Evolutionary conservation across 2,329 filamentous ascomycete genomes (phyloP).

Genomic region (Gaeumannomyces tritici): DNA sequence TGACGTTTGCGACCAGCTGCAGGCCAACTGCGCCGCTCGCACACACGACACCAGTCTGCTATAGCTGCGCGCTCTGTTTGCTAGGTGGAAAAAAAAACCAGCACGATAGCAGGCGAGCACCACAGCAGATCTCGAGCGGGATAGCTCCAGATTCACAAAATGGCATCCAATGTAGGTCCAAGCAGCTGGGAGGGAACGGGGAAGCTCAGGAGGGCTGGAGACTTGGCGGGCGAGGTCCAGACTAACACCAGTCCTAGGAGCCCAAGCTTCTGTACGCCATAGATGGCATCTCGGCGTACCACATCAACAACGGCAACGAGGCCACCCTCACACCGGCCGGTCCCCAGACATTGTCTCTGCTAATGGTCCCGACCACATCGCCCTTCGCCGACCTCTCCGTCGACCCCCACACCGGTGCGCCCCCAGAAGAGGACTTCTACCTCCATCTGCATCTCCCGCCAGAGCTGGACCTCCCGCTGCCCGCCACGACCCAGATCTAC

Average conservation of each 20-base stretch:
- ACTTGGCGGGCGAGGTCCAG: not conserved
- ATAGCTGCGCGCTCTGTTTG: not conserved
- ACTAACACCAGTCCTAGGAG: conserved; percentile 29
- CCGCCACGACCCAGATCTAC: conserved; percentile 94
- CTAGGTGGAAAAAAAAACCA: not conserved
- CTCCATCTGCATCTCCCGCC: conserved; percentile 90
- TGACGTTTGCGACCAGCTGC: not conserved
- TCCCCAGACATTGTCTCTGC: conserved; percentile 79
- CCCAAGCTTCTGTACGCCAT: conserved; percentile 62
- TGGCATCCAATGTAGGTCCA: conserved; percentile 1
- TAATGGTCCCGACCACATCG: conserved; percentile 91
- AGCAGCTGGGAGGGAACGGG: not conserved
- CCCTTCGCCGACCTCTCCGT: conserved; percentile 49
- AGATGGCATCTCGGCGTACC: conserved; percentile 81
- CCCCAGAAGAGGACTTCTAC: conserved; percentile 85
- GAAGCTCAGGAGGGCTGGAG: not conserved
- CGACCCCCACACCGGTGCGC: conserved; percentile 39
- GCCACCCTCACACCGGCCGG: conserved; percentile 73
- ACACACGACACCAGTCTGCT: not conserved
- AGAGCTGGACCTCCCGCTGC: conserved; percentile 85
- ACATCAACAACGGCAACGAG: conserved; percentile 82
- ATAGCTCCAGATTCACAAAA: not conserved
- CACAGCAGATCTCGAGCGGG: not conserved
- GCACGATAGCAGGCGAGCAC: not conserved
- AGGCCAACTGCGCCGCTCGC: too few relatives aligned